phyloP scores from a whole-genome alignment of 2,329 filamentous ascomycete genomes.

The Stemphylium vesicarium region DNA sequence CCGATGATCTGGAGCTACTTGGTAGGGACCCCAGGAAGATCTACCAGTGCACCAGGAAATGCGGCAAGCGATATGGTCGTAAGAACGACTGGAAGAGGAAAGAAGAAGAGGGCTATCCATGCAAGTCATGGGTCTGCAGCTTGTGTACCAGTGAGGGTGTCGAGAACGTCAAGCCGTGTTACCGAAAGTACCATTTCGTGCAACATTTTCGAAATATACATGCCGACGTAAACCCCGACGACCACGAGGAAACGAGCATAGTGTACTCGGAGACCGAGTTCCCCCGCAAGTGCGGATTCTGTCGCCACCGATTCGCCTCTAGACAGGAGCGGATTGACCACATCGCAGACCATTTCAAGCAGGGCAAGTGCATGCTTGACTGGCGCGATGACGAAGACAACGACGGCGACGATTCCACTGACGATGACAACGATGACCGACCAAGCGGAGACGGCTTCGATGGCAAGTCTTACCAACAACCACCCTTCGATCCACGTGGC shows the following conservation, averaged over 20 bases:
- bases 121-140: constrained; percentile 44
- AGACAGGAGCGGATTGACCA: constrained; percentile 48
- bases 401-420: constrained; percentile 30
- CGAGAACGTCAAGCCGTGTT: constrained; percentile 47
- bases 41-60: constrained; percentile 48
- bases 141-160: constrained; percentile 40
- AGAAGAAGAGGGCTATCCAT: constrained; percentile 48
- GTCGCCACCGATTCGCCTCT: constrained; percentile 41
- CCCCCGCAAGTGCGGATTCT: constrained; percentile 47
- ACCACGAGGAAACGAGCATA: constrained; percentile 41
- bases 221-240: constrained; percentile 37
- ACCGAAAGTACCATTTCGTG: constrained; percentile 46
- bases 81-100: constrained; percentile 51
- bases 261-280: constrained; percentile 45
- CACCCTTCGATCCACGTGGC: constrained; percentile 27
- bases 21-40: constrained; percentile 44
- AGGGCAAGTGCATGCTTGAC: constrained; percentile 48
- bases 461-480: constrained; percentile 28
- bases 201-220: constrained; percentile 50
- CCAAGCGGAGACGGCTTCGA: constrained; percentile 37
- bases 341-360: constrained; percentile 48
- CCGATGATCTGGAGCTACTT: constrained; percentile 37
- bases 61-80: constrained; percentile 47
- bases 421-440: constrained; percentile 36
- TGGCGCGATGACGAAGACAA: constrained; percentile 43